A percentile compares a stretch with the other conserved stretches of the same genome.
These are phyloP conservation scores for Aspergillus floridensis DNA, from an alignment of 2,329 filamentous ascomycete genomes.

Conservation along the genomic window DNA sequence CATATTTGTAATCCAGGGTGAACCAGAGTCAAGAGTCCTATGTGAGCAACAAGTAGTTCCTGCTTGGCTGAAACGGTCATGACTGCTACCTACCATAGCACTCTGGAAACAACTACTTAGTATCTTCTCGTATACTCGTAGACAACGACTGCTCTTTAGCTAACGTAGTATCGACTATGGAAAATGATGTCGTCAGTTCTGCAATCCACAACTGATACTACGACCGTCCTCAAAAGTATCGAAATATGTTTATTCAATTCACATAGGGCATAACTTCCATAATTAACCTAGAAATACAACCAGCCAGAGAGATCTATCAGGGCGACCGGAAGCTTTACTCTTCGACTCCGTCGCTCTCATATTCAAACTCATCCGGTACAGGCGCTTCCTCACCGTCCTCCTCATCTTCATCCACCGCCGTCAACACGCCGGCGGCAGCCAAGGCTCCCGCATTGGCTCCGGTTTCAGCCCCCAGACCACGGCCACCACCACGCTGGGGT, in stretches of 20 bases:
- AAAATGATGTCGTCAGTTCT: neutral
- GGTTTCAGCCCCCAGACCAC: slow-evolving; percentile 19
- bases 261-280: slow-evolving; percentile 28
- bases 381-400: slow-evolving; percentile 50
- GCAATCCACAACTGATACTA: too few relatives aligned
- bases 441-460: slow-evolving; percentile 54
- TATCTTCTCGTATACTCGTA: too few relatives aligned
- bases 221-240: too few relatives aligned
- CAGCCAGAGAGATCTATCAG: slow-evolving; percentile 20
- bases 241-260: neutral
- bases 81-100: too few relatives aligned
- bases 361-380: slow-evolving; percentile 47
- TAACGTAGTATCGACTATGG: too few relatives aligned
- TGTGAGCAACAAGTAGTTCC: too few relatives aligned
- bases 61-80: too few relatives aligned
- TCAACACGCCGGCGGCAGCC: slow-evolving; percentile 75
- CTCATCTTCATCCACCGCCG: slow-evolving; percentile 73
- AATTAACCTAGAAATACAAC: slow-evolving; percentile 41
- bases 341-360: slow-evolving; percentile 44
- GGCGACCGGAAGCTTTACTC: slow-evolving; percentile 11
- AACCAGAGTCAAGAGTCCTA: too few relatives aligned
- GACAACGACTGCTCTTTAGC: too few relatives aligned
- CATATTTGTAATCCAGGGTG: too few relatives aligned
- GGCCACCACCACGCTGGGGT: slow-evolving; percentile 30
- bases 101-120: neutral